These are phyloP conservation scores for Aspergillus aculeatus DNA, from an alignment of 2,329 filamentous ascomycete species.

Conservation along the genomic window DNA sequence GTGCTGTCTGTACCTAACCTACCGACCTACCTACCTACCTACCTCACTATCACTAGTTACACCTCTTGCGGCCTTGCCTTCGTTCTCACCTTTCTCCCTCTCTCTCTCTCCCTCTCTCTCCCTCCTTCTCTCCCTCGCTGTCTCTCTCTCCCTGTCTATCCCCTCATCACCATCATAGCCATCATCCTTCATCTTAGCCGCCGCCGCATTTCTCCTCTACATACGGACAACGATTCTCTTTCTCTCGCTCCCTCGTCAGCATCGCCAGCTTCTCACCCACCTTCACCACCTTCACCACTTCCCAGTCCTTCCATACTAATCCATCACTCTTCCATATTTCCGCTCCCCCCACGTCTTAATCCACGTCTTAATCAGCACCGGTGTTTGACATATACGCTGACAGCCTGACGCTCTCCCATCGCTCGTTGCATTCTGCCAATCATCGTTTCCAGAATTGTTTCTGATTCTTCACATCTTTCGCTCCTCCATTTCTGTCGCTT, in stretches of 20 bases:
- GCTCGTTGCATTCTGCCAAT: neutral
- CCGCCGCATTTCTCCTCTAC: neutral
- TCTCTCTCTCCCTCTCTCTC: neutral
- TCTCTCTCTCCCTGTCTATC: neutral
- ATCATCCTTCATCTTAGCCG: neutral
- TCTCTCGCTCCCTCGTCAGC: neutral
- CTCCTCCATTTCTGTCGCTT: neutral
- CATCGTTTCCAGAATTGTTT: neutral
- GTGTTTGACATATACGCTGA: conserved; percentile 1
- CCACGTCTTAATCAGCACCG: neutral
- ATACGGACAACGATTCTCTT: neutral
- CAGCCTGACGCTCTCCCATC: neutral
- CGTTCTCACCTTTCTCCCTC: neutral
- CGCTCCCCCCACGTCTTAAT: neutral
- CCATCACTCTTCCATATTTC: conserved; percentile 4
- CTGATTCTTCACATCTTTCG: neutral
- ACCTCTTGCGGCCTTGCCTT: neutral
- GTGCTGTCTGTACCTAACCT: too few relatives aligned
- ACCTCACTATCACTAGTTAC: neutral
- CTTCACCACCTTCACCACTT: neutral
- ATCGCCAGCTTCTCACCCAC: neutral
- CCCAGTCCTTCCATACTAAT: neutral
- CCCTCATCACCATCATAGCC: neutral
- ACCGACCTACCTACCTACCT: too few relatives aligned
- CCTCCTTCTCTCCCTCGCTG: neutral